phyloP scores from a whole-genome alignment of 1,284 basidiomycete species.

The Ustilago hordei region DNA sequence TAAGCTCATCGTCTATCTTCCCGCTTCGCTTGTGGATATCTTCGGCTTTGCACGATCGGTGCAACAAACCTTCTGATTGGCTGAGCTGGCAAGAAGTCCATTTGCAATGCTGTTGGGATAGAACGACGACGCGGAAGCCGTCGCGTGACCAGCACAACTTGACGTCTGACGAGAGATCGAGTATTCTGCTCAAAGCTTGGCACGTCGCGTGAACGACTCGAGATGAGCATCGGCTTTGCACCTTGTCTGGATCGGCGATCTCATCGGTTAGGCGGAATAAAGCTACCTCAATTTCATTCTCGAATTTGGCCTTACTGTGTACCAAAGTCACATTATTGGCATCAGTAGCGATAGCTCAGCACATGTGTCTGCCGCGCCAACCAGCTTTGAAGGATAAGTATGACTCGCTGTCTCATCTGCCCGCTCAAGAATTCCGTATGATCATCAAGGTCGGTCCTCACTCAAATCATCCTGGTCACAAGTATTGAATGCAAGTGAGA shows the following conservation, averaged over 20 bases:
- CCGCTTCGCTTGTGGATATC: neutral
- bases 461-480: neutral
- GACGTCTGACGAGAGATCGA: slow-evolving; percentile 7
- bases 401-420: neutral
- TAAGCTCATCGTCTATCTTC: neutral
- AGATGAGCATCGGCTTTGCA: neutral
- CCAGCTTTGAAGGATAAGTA: neutral
- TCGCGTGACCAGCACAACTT: slow-evolving; percentile 15
- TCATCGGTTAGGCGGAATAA: neutral
- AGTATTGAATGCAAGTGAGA: neutral
- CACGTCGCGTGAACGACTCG: neutral
- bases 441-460: no score
- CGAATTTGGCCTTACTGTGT: neutral
- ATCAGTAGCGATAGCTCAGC: no score
- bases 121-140: neutral
- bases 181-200: neutral
- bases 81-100: neutral
- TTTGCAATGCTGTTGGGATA: slow-evolving; percentile 1
- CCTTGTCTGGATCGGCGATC: neutral
- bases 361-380: no score
- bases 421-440: no score
- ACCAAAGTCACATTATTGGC: no score
- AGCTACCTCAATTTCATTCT: neutral
- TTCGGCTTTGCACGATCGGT: slow-evolving; percentile 7
- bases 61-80: slow-evolving; percentile 11